Conservation (phyloP, 1,284 basidiomycete genomes). For the Neotropicomus parvogracilis region DNA sequence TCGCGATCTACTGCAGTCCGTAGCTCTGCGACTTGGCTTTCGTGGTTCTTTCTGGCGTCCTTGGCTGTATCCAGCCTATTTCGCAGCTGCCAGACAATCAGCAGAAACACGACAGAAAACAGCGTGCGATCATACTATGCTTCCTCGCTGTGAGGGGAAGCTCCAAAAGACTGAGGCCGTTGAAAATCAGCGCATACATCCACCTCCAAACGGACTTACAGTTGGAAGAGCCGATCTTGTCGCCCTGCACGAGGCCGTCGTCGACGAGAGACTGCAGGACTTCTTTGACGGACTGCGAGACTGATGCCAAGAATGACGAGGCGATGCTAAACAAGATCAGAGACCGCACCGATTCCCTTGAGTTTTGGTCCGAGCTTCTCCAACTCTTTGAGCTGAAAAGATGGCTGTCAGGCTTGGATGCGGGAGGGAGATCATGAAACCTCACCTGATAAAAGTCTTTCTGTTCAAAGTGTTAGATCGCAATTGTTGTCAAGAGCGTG, state of each 20-base stretch:
- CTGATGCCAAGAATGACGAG: constrained; percentile 36
- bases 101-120: background rate
- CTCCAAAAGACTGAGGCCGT: constrained; percentile 79
- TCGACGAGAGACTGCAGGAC: constrained; percentile 80
- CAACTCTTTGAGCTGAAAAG: constrained; percentile 73
- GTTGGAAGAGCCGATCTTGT: constrained; percentile 90
- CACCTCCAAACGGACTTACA: constrained; percentile 49
- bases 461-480: constrained; percentile 39
- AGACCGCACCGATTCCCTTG: constrained; percentile 74
- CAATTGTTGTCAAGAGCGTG: background rate
- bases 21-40: constrained; percentile 49
- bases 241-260: constrained; percentile 76
- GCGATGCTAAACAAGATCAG: background rate
- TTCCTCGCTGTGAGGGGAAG: constrained; percentile 82
- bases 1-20: constrained; percentile 49
- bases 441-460: constrained; percentile 79
- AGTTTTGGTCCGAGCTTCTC: constrained; percentile 81
- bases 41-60: constrained; percentile 44
- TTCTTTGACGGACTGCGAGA: constrained; percentile 86
- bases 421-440: background rate
- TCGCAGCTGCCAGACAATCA: constrained; percentile 46
- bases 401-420: background rate
- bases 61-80: constrained; percentile 54
- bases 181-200: constrained; percentile 34
- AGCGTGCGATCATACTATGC: constrained; percentile 48